phyloP scores from a whole-genome alignment of 2,329 filamentous ascomycete species.

The Fusarium domesticum region DNA sequence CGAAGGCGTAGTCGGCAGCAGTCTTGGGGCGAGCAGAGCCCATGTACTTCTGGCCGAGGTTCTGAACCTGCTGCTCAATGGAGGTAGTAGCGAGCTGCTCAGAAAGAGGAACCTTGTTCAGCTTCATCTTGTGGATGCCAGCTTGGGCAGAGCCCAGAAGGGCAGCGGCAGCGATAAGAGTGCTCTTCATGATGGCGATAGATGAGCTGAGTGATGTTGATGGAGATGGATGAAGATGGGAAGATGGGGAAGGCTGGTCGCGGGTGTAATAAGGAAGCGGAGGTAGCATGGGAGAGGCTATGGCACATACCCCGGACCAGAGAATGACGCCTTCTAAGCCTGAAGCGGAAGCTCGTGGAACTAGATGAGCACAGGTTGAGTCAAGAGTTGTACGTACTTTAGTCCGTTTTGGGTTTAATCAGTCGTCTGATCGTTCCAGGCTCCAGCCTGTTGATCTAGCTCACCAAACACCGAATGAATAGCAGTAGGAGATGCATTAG shows the following conservation, averaged over 20 bases:
- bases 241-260: slow-evolving; percentile 24
- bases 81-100: slow-evolving; percentile 83
- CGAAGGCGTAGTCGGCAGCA: slow-evolving; percentile 76
- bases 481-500: too few relatives aligned
- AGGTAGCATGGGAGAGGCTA: slow-evolving; percentile 8
- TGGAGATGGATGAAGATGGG: slow-evolving; percentile 11
- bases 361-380: neutral
- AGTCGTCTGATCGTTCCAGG: neutral
- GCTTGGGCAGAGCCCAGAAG: slow-evolving; percentile 81
- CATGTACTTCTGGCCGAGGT: slow-evolving; percentile 95
- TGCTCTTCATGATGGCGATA: slow-evolving; percentile 72
- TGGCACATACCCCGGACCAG: neutral
- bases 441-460: neutral
- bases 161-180: slow-evolving; percentile 73
- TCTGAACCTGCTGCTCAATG: slow-evolving; percentile 76
- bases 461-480: too few relatives aligned
- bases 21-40: slow-evolving; percentile 61
- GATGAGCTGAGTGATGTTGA: slow-evolving; percentile 3
- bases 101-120: slow-evolving; percentile 90
- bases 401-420: neutral
- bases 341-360: neutral
- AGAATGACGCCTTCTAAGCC: neutral
- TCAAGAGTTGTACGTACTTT: neutral
- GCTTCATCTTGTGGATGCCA: slow-evolving; percentile 91
- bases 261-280: slow-evolving; percentile 22